Conservation (phyloP, 2,329 filamentous ascomycete genomes). For the Apiospora phragmitis region DNA sequence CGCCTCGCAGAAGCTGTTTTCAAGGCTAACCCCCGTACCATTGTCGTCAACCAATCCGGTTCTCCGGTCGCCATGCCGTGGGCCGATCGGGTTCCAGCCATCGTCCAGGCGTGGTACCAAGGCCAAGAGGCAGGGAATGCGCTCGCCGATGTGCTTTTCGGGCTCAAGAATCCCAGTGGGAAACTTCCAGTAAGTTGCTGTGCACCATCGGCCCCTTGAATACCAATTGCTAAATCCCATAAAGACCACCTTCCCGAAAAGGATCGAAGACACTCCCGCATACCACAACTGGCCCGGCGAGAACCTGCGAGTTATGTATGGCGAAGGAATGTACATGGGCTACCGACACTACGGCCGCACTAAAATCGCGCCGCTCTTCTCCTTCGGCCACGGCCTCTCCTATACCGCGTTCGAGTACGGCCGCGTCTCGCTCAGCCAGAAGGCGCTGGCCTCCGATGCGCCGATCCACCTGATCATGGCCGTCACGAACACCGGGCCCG, state of each 20-base stretch:
- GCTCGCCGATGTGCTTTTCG: slow-evolving; percentile 67
- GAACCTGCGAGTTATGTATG: slow-evolving; percentile 67
- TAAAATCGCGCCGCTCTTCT: slow-evolving; percentile 61
- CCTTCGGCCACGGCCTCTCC: slow-evolving; percentile 73
- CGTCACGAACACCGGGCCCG: slow-evolving; percentile 55
- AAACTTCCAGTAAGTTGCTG: slow-evolving; percentile 58
- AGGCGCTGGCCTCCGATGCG: slow-evolving; percentile 38
- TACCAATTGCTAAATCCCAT: slow-evolving; percentile 12
- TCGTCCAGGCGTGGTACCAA: slow-evolving; percentile 72
- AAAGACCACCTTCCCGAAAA: slow-evolving; percentile 64
- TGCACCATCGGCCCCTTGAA: neutral
- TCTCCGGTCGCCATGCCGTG: slow-evolving; percentile 71
- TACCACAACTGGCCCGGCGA: slow-evolving; percentile 75
- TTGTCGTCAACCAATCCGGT: slow-evolving; percentile 71
- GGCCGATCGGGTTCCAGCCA: slow-evolving; percentile 62
- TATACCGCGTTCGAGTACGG: slow-evolving; percentile 72
- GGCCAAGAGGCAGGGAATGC: slow-evolving; percentile 70
- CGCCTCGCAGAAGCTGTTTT: slow-evolving; percentile 63
- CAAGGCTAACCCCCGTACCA: slow-evolving; percentile 62
- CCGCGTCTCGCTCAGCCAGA: slow-evolving; percentile 49
- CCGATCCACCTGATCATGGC: slow-evolving; percentile 48
- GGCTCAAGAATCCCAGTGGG: slow-evolving; percentile 63
- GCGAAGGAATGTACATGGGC: slow-evolving; percentile 72
- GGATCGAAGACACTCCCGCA: slow-evolving; percentile 66
- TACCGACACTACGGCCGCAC: slow-evolving; percentile 71